Evolutionary conservation across 179 eudicot genomes (phyloP).

Genomic region (Actinidia arguta): DNA sequence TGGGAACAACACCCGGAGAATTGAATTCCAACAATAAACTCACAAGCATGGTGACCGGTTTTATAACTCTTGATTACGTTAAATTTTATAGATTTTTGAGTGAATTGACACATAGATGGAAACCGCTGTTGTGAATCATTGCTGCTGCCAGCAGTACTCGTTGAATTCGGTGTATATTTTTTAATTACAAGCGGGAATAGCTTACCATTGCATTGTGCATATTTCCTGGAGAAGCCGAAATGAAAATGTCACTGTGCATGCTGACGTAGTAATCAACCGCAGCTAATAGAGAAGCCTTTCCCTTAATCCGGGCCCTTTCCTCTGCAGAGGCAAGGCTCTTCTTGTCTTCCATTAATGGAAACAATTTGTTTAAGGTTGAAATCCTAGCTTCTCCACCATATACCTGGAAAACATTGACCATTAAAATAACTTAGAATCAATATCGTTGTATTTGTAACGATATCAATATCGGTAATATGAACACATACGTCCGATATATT

Average conservation of each 20-base stretch:
- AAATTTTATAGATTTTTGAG: no score
- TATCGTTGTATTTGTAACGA: no score
- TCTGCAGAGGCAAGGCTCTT: conserved; percentile 83
- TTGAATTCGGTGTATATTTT: background rate
- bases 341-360: conserved; percentile 91
- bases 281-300: conserved; percentile 93
- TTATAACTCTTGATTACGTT: no score
- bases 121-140: background rate
- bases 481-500: no score
- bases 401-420: conserved; percentile 50
- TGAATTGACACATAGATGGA: background rate
- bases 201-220: conserved; percentile 98
- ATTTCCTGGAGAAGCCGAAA: conserved; percentile 98
- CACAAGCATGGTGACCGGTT: no score
- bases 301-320: conserved; percentile 79
- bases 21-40: no score
- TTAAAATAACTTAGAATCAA: background rate
- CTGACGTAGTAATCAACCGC: conserved; percentile 95
- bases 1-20: no score
- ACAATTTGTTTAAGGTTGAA: conserved; percentile 66
- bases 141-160: background rate
- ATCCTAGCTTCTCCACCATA: conserved; percentile 91
- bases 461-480: no score
- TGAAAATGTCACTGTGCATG: conserved; percentile 90
- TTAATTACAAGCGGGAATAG: background rate